phyloP scores from a whole-genome alignment of 495 filamentous ascomycete species.

The Geopyxis carbonaria region DNA sequence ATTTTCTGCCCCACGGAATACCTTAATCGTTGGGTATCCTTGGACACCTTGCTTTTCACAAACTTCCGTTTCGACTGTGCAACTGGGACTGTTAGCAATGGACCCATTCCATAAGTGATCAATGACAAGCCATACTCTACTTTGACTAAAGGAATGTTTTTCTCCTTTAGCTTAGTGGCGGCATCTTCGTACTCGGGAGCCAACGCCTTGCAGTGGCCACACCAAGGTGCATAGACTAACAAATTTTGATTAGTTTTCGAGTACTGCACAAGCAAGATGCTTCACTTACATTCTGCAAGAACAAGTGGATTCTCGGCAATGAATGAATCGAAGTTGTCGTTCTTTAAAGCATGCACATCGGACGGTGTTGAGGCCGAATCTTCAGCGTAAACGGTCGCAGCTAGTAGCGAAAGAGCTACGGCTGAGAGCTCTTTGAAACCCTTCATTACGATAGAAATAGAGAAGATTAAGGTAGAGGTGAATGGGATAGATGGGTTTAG shows the following conservation, averaged over 20 bases:
- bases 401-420: constrained; percentile 21
- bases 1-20: constrained; percentile 88
- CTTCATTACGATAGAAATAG: constrained; percentile 16
- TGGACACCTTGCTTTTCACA: constrained; percentile 82
- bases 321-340: constrained; percentile 72
- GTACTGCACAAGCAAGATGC: background rate
- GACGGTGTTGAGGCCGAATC: constrained; percentile 45
- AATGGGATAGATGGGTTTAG: background rate
- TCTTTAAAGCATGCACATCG: constrained; percentile 69
- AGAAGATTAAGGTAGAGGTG: background rate
- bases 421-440: constrained; percentile 22
- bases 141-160: constrained; percentile 82
- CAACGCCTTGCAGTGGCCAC: constrained; percentile 71
- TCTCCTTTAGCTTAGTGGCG: constrained; percentile 83
- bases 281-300: constrained; percentile 54
- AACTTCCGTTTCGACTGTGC: constrained; percentile 81
- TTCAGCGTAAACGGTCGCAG: constrained; percentile 33
- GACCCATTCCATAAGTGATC: background rate
- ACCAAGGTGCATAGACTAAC: constrained; percentile 56
- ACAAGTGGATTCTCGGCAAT: constrained; percentile 69
- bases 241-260: no score
- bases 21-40: constrained; percentile 95
- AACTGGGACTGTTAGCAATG: constrained; percentile 31
- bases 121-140: constrained; percentile 39
- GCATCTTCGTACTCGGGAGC: constrained; percentile 79